Evolutionary conservation across 805 yeast genomes (phyloP), one percentile per base, ranked within the genome.

Genomic region (Sungouiella blattae): DNA sequence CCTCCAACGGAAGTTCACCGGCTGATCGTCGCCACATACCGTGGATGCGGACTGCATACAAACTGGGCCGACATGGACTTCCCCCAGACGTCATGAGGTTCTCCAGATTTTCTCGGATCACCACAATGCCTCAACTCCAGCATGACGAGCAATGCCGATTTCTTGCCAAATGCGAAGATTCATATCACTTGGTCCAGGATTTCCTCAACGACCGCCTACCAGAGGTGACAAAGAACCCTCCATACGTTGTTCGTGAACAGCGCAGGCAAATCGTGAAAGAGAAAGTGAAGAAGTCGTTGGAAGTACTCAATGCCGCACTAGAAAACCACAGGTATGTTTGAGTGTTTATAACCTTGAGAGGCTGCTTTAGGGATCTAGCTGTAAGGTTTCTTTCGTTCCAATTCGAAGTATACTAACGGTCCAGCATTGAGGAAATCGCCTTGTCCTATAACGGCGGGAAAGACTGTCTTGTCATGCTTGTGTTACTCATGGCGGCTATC

Each of bases 391-490:
- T n/a, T n/a, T n/a, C n/a, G n/a, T n/a, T n/a, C n/a, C n/a, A n/a
- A n/a, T n/a, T n/a, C n/a, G n/a, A n/a, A n/a, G n/a, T n/a, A 14
- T 40, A 49, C 54, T 52, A 50, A 49, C 57, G 14, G 4, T 26
- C 15, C 35, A 58, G 64, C 6, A 46, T 67, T n/a, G 52, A 56
- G 12, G 80, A 83, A 39, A 60, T 85, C 3, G 83, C 97, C 0
- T 69, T 93, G 11, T 84, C 95, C 2, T 93, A 83, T 58, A 93
- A 93, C 55, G 98, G 98, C 8, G 98, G 98, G 1, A 93, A 93
- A 54, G 98, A 93, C 62, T 93, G 98, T 51, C 75, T 89, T 30
- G 97, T 89, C 21, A 78, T 91, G 83, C 70, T 93, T 36, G 66
- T 87, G 11, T 53, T 93, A 4, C 77, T 86, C 35, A 61, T 89